Evolutionary conservation across 2,329 filamentous ascomycete species (phyloP).

Genomic region (Pseudogymnoascus sp.): DNA sequence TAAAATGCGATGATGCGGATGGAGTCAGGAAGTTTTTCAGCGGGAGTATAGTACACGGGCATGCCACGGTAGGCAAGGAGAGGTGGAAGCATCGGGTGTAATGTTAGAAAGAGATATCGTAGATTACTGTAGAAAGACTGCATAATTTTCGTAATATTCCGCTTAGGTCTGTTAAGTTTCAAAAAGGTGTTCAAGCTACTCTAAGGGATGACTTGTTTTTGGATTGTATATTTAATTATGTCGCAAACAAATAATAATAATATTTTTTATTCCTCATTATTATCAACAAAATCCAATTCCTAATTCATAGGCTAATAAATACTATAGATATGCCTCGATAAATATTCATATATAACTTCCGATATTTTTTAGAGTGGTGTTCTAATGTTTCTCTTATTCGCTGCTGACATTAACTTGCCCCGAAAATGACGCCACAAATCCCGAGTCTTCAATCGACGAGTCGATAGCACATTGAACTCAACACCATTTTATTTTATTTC

Average conservation of each 20-base stretch:
- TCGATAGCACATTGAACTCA: neutral
- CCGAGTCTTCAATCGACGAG: neutral
- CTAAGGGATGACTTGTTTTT: too few species aligned
- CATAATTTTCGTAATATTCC: neutral
- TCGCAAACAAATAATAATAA: neutral
- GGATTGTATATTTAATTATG: neutral
- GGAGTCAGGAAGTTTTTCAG: neutral
- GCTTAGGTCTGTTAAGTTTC: neutral
- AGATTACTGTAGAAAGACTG: neutral
- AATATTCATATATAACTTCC: neutral
- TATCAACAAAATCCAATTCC: neutral
- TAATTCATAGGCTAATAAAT: neutral
- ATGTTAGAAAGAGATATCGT: neutral
- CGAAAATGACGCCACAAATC: neutral
- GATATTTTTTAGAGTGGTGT: neutral
- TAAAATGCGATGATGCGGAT: neutral
- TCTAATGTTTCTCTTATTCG: neutral
- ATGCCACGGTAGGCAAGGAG: neutral
- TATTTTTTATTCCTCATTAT: neutral
- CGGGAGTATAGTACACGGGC: constrained; percentile 1
- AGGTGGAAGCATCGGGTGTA: neutral
- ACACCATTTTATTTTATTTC: neutral
- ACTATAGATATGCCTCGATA: neutral
- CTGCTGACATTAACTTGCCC: neutral
- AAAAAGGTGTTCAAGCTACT: neutral